A percentile compares a stretch with the other conserved stretches of the same genome.
phyloP scores from a whole-genome alignment of 352 stramenopile genomes.

The Porosira glacialis region DNA sequence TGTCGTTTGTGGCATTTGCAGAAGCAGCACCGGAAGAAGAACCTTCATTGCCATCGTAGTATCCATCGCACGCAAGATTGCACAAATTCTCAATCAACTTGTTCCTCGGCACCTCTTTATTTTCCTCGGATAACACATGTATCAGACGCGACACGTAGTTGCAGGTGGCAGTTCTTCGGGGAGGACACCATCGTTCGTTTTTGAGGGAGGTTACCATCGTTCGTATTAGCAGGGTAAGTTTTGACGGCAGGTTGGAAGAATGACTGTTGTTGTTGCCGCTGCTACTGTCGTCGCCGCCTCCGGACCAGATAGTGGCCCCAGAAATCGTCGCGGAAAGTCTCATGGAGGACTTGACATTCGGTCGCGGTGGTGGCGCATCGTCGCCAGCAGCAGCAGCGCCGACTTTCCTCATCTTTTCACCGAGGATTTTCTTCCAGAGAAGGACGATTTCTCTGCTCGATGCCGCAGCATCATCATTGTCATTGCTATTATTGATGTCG shows the following conservation, averaged over 20 bases:
- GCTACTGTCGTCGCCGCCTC: no score
- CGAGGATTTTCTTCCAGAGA: no score
- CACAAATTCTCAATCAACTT: slow-evolving; percentile 74
- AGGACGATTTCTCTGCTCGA: no score
- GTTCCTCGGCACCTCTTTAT: slow-evolving; percentile 30
- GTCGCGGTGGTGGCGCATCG: no score
- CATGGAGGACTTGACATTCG: slow-evolving; percentile 43
- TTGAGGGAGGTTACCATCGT: slow-evolving; percentile 72
- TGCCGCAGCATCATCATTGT: no score
- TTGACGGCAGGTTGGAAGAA: slow-evolving; percentile 42
- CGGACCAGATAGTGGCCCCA: slow-evolving; percentile 36
- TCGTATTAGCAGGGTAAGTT: slow-evolving; percentile 69
- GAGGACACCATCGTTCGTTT: slow-evolving; percentile 61
- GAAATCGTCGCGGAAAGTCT: slow-evolving; percentile 44
- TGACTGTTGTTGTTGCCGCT: no score
- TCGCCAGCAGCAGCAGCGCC: no score
- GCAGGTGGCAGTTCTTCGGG: slow-evolving; percentile 32
- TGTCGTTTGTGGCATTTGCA: slow-evolving; percentile 29
- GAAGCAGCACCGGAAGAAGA: slow-evolving; percentile 22
- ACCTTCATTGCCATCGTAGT: slow-evolving; percentile 2
- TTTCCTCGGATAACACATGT: slow-evolving; percentile 27
- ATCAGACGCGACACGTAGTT: slow-evolving; percentile 39
- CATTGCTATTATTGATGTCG: no score
- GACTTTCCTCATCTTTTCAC: no score
- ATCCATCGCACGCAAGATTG: slow-evolving; percentile 28